Base-by-base conservation (phyloP, 139 green algal genomes). In the Chlamydomonas schloesseri region DNA sequence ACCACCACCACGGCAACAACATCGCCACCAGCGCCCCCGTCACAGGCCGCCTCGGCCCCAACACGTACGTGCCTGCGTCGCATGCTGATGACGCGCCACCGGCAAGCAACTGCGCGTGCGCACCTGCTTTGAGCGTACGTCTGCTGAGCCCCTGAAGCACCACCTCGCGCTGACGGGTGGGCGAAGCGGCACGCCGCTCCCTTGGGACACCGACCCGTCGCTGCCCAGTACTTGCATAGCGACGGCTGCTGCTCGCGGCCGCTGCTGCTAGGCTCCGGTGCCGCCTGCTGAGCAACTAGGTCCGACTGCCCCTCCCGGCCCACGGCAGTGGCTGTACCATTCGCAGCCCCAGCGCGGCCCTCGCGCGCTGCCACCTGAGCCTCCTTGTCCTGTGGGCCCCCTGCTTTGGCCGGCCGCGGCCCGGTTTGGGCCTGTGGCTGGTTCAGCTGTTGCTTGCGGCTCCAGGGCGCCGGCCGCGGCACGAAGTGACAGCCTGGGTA, bases 151-250 rank as follows among this genome's bases (percentile, higher is more conserved):
- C 37, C 73, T 24, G 50, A 37, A 6, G 69, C 53, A 24, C 81
- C 47, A 46, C 36, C 73, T 10, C 55, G 68, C 15, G 60, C 17
- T 10, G 53, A 34, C 23, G 82, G 75, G 82, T 96, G 93, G 10
- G 53, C 47, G 37, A 62, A 83, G 17, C 23, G 58, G 83, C 93
- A 96, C 26, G 55, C 71, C 29, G 68, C 71, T 21, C 91, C 92
- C 53, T 89, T 91, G 21, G 77, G 70, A 71, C 93, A 96, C 1
- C 55, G 46, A 8, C 92, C 92, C 9, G 80, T 93, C 84, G 94
- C 94, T 6, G 92, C 29, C 71, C 80, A 96, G 73, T 90, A 94
- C 84, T 94, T 95, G 89, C 93, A 96, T 18, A 91, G 3, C 24
- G 36, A 0, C 34, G 58, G 58, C 58, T n/a, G n/a, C n/a, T n/a